Evolutionary conservation across 2,329 filamentous ascomycete species (phyloP).

Genomic region (Hymenoscyphus salicellus): DNA sequence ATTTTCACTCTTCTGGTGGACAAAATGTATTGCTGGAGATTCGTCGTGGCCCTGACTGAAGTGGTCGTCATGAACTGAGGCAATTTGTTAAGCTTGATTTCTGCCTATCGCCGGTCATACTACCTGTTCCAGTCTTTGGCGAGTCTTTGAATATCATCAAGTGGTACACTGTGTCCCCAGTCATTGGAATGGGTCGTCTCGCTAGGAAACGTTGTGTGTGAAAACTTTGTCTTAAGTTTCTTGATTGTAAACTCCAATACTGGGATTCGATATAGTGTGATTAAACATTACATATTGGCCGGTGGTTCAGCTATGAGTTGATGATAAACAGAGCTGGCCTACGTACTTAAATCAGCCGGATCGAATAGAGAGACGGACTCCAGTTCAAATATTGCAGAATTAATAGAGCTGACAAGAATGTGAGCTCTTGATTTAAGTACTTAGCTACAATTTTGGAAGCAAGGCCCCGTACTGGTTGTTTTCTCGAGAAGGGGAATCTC

Average conservation of each 20-base stretch:
- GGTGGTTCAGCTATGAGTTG: too few relatives aligned
- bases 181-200: constrained; percentile 47
- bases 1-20: constrained; percentile 52
- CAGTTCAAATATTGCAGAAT: too few relatives aligned
- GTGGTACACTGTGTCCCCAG: constrained; percentile 60
- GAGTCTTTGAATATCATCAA: constrained; percentile 58
- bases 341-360: too few relatives aligned
- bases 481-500: too few relatives aligned
- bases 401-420: too few relatives aligned
- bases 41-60: constrained; percentile 56
- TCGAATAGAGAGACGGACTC: too few relatives aligned
- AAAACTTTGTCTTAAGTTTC: constrained; percentile 54
- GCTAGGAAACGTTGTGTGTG: constrained; percentile 52
- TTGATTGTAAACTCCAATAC: constrained; percentile 52
- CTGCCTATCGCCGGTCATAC: constrained; percentile 60
- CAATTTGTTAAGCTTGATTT: constrained; percentile 54
- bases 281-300: constrained; percentile 15
- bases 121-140: constrained; percentile 52
- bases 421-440: too few relatives aligned
- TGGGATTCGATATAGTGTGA: constrained; percentile 46
- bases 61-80: constrained; percentile 57
- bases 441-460: too few relatives aligned
- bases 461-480: too few relatives aligned
- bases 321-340: too few relatives aligned
- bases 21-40: constrained; percentile 58